phyloP scores from a whole-genome alignment of 768 basidiomycete genomes.

The Panaeolus cyanescens region DNA sequence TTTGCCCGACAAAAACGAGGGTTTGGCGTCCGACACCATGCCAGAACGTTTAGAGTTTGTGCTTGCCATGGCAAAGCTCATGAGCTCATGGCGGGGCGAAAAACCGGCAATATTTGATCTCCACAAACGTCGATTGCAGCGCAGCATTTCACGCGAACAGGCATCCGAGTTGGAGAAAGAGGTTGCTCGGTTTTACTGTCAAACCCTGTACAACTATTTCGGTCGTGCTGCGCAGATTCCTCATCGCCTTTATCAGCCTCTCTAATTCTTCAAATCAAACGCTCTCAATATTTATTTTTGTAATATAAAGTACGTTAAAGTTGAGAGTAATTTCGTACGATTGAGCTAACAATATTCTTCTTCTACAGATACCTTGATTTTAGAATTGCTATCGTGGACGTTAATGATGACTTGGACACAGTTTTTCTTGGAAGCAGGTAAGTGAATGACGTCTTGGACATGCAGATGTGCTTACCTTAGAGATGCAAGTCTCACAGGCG shows the following conservation, averaged over 20 bases:
- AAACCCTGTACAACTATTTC: conserved; percentile 6
- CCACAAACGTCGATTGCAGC: neutral
- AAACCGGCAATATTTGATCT: neutral
- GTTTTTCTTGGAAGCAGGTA: too few species aligned
- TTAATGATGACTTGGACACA: too few species aligned
- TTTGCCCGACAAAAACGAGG: neutral
- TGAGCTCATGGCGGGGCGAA: neutral
- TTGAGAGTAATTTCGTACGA: too few species aligned
- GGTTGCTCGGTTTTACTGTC: conserved; percentile 3
- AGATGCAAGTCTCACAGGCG: too few species aligned
- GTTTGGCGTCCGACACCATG: neutral
- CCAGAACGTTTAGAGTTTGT: neutral
- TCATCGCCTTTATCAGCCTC: conserved; percentile 4
- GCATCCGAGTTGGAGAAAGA: neutral
- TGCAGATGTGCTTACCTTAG: too few species aligned
- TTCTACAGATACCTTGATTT: too few species aligned
- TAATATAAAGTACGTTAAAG: too few species aligned
- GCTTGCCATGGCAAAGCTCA: neutral
- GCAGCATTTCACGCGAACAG: neutral
- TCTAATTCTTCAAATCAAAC: too few species aligned
- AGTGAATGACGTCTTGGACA: too few species aligned
- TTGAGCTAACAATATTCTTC: too few species aligned
- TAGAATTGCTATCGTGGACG: too few species aligned
- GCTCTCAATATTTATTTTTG: too few species aligned
- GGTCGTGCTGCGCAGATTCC: conserved; percentile 7